A percentile compares a stretch with the other conserved stretches of the same genome.
Evolutionary conservation across 2,329 filamentous ascomycete genomes (phyloP).

Genomic region (Cordyceps cicadae): DNA sequence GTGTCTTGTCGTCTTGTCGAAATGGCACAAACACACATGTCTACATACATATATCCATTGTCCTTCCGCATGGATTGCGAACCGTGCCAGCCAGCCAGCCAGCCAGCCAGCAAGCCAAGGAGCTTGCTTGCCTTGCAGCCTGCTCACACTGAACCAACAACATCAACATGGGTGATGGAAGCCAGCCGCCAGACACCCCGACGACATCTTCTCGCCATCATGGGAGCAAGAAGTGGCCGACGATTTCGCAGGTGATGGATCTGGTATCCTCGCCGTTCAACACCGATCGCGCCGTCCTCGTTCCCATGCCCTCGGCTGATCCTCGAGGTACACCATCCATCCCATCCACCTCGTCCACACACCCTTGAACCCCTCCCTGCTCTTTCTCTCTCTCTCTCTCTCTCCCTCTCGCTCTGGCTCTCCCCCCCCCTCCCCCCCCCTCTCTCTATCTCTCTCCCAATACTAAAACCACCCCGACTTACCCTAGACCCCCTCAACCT

Average conservation of each 20-base stretch:
- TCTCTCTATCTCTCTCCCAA: too few relatives aligned
- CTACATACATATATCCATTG: background rate
- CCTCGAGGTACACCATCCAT: background rate
- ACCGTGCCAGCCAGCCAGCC: background rate
- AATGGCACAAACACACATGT: too few relatives aligned
- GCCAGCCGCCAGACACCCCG: background rate
- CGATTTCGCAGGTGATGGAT: too few relatives aligned
- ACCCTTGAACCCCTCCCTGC: too few relatives aligned
- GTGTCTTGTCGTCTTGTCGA: too few relatives aligned
- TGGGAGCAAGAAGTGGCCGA: background rate
- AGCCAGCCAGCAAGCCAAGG: too few relatives aligned
- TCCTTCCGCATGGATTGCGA: background rate
- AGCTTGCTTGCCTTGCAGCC: background rate
- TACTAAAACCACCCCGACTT: background rate
- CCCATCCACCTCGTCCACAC: too few relatives aligned
- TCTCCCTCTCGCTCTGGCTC: too few relatives aligned
- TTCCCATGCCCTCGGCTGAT: constrained; percentile 9
- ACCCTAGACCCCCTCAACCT: constrained; percentile 5
- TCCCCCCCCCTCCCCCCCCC: too few relatives aligned
- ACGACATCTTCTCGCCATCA: background rate
- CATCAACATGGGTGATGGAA: background rate
- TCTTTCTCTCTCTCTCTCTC: too few relatives aligned
- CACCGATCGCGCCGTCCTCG: background rate
- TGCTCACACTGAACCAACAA: background rate
- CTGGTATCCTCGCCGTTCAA: background rate